Evolutionary conservation across 768 basidiomycete species (phyloP), one percentile per base, ranked within the genome.

Genomic region (Hypholoma sublateritium): DNA sequence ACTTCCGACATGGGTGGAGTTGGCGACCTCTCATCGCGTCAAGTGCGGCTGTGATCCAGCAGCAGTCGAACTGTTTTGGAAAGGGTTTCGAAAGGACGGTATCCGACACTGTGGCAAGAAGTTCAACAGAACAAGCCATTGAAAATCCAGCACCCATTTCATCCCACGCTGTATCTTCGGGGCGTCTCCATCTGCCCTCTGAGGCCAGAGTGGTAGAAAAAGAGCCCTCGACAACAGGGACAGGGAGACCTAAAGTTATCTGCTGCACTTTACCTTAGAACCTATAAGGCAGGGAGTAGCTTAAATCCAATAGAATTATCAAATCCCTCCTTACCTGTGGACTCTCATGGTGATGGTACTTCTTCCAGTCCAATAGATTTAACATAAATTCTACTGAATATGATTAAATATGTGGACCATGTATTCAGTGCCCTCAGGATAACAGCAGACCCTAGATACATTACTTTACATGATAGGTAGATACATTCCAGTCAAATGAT

Each of bases 381-480:
- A 41, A 4, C 14, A 4, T 41, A 5, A 14, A n/a, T n/a, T n/a
- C n/a, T n/a, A n/a, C n/a, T 41, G n/a, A n/a, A n/a, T n/a, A n/a
- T n/a, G n/a, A n/a, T n/a, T n/a, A n/a, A n/a, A n/a, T n/a, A n/a
- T n/a, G n/a, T n/a, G n/a, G n/a, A n/a, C n/a, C n/a, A n/a, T n/a
- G 3, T 41, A 13, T 41, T 19, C 39, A 4, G 12, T 19, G 4
- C 39, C 17, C 39, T 41, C 39, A 41, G 39, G 17, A 41, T 11
- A 4, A 41, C 3, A 41, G 17, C n/a, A n/a, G n/a, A 41, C 13
- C 3, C 39, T 41, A 19, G 17, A 41, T 41, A 41, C 12, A 41
- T 41, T 41, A 41, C 39, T 14, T 41, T 4, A 28, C 25, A 28
- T 4, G 25, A 28, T 28, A 98, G n/a, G n/a, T n/a, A n/a, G n/a